These are phyloP conservation scores for Penicillium brevicompactum DNA, from an alignment of 2,329 filamentous ascomycete genomes.

Conservation along the genomic window DNA sequence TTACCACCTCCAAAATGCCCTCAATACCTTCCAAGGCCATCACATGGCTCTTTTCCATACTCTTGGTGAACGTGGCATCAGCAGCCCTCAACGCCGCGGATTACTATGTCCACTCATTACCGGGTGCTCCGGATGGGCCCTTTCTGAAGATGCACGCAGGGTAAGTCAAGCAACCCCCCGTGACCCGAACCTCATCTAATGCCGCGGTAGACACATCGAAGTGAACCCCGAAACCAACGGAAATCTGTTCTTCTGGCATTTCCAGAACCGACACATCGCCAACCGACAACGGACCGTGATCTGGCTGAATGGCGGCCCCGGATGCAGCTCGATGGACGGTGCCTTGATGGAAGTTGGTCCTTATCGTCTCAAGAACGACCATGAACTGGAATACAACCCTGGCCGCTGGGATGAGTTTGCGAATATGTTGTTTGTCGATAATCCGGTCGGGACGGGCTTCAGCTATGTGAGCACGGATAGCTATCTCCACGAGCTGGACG, in stretches of 20 bases:
- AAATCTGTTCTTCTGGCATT: constrained; percentile 99
- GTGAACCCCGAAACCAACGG: constrained; percentile 81
- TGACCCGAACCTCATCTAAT: background rate
- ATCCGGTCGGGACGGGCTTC: constrained; percentile 93
- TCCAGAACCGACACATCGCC: constrained; percentile 91
- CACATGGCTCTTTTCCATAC: constrained; percentile 25
- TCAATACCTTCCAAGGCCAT: constrained; percentile 19
- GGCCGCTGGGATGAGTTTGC: constrained; percentile 99
- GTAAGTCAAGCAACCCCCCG: constrained; percentile 56
- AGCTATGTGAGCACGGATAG: constrained; percentile 92
- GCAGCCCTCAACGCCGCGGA: constrained; percentile 68
- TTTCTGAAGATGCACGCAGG: constrained; percentile 97
- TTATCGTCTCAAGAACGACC: constrained; percentile 77
- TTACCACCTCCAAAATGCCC: constrained; percentile 16
- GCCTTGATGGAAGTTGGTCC: constrained; percentile 96
- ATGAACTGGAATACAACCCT: constrained; percentile 76
- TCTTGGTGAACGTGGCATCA: constrained; percentile 30
- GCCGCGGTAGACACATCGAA: constrained; percentile 75
- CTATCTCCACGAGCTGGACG: constrained; percentile 79
- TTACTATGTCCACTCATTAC: constrained; percentile 84
- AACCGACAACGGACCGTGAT: constrained; percentile 88
- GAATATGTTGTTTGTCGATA: constrained; percentile 94
- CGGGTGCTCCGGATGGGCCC: constrained; percentile 77
- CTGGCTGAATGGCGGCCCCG: constrained; percentile 96
- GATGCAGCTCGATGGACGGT: constrained; percentile 96